A percentile compares a stretch with the other conserved stretches of the same genome.
phyloP scores from a whole-genome alignment of 2,329 filamentous ascomycete species.

The Colletotrichum australisinense region DNA sequence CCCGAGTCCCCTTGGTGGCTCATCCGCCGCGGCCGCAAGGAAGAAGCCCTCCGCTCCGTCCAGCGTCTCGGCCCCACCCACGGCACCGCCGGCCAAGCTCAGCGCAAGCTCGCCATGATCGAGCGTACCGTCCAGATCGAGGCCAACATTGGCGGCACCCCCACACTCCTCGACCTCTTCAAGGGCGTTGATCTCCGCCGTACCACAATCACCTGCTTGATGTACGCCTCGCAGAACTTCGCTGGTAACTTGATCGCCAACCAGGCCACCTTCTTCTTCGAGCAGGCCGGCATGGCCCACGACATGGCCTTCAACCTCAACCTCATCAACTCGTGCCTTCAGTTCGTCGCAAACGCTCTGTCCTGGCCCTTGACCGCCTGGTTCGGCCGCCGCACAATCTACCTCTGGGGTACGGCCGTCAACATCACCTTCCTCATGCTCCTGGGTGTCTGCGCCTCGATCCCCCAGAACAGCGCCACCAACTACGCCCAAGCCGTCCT shows the following conservation, averaged over 20 bases:
- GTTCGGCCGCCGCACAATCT: constrained; percentile 54
- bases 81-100: constrained; percentile 43
- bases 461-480: constrained; percentile 44
- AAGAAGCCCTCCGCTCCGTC: constrained; percentile 56
- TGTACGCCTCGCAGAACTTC: constrained; percentile 70
- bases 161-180: constrained; percentile 62
- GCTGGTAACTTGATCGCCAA: constrained; percentile 72
- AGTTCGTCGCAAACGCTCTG: constrained; percentile 47
- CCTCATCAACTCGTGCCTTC: constrained; percentile 42
- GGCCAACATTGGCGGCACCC: constrained; percentile 51
- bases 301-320: constrained; percentile 41
- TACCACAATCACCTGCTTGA: constrained; percentile 66
- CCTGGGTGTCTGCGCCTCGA: constrained; percentile 48
- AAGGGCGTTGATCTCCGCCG: constrained; percentile 65
- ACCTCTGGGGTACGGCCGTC: constrained; percentile 48
- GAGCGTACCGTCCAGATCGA: constrained; percentile 66
- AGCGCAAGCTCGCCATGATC: constrained; percentile 66
- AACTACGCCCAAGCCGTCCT: constrained; percentile 52
- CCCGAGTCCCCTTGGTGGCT: constrained; percentile 68
- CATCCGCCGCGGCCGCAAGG: constrained; percentile 57
- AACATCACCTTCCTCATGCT: constrained; percentile 50
- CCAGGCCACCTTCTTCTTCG: constrained; percentile 70
- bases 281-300: constrained; percentile 43
- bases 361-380: constrained; percentile 49
- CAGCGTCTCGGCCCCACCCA: constrained; percentile 53